Conservation (phyloP, 257 asterid genomes). For the Cruciata laevipes region DNA sequence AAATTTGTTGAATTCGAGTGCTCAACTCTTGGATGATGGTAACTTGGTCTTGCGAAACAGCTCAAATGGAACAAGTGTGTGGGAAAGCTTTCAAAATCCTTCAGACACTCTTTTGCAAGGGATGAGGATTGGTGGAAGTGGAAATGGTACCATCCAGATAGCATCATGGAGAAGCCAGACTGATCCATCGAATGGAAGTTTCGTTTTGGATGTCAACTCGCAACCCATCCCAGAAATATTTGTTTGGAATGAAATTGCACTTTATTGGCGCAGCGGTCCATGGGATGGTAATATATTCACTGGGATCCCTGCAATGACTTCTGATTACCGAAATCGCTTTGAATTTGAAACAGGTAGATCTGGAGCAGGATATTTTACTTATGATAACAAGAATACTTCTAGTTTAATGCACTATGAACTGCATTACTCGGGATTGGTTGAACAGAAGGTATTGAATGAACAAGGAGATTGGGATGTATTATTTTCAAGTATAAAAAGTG, state of each 20-base stretch:
- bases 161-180: slow-evolving; percentile 30
- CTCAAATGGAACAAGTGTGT: slow-evolving; percentile 21
- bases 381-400: neutral
- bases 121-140: slow-evolving; percentile 26
- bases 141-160: slow-evolving; percentile 11
- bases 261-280: slow-evolving; percentile 33
- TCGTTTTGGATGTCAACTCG: slow-evolving; percentile 22
- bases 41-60: slow-evolving; percentile 31
- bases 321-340: neutral
- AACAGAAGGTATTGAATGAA: slow-evolving; percentile 1
- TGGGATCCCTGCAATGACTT: slow-evolving; percentile 6
- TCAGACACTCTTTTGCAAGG: slow-evolving; percentile 15
- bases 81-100: slow-evolving; percentile 40
- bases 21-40: slow-evolving; percentile 32
- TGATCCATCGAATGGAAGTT: slow-evolving; percentile 42
- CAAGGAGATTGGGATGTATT: slow-evolving; percentile 10
- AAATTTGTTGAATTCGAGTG: slow-evolving; percentile 23
- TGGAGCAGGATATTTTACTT: neutral
- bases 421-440: slow-evolving; percentile 11
- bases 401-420: slow-evolving; percentile 2
- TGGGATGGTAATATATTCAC: slow-evolving; percentile 21
- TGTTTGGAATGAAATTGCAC: slow-evolving; percentile 23
- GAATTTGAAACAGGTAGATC: neutral
- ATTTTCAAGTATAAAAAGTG: neutral
- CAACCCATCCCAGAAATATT: slow-evolving; percentile 27